Evolutionary conservation across 352 stramenopile species (phyloP), one percentile per base, ranked within the genome.

Genomic region (Phytophthora sansomeana): DNA sequence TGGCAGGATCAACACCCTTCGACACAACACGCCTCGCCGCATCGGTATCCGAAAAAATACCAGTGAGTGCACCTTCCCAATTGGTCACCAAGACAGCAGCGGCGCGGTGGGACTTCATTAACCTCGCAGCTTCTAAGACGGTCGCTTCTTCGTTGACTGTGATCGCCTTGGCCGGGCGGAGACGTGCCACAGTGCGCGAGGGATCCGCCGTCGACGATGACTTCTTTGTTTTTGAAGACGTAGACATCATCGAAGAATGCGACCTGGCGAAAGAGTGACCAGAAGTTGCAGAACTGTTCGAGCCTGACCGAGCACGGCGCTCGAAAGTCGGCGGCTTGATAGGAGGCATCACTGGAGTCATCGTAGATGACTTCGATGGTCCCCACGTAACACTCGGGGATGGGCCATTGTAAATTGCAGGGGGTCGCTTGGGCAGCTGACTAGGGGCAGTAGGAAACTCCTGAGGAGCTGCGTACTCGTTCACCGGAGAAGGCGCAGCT

Each of bases 21-120:
- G 86, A 87, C 4, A 97, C 77, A 6, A 97, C 89, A 26, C 88
- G 87, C 19, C 83, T 85, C 14, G 89, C 89, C 13, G 86, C 87
- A 48, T 97, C 89, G 0, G 89, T 97, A 47, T 99, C 97, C 10
- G 96, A 99, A 41, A 99, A 90, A 58, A 99, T 99, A 42, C 97
- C 97, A 50, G 86, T 85, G 17, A 99, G 77, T 0, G 75, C 87
- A 36, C 96, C 96, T 58, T 88, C 72, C 49, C 79, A 75, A 52
- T 96, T 92, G 0, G 95, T 89, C 42, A 99, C 83, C 8, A 99
- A 87, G 3, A 98, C 90, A 21, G 96, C 96, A 33, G 95, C 92
- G 5, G 91, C 78, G 30, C 96, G 86, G 57, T 98, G 98, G 16
- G 80, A 85, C 42, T 96, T 93, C 77, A 99, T 96, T 65, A 97